Evolutionary conservation across 345 rosid species (phyloP).

Genomic region (Salix purpurea): DNA sequence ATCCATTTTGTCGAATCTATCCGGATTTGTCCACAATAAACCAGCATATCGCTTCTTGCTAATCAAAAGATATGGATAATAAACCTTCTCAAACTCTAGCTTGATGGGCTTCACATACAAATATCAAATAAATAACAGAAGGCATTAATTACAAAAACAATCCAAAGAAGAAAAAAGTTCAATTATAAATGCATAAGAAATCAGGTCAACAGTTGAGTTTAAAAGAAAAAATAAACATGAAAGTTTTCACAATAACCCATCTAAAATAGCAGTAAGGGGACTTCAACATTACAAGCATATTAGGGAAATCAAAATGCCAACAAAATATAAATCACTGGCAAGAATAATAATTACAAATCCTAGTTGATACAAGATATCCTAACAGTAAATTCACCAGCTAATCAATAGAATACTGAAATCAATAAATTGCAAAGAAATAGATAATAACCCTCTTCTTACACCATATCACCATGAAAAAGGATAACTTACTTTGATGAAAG

Average conservation of each 20-base stretch:
- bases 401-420: neutral
- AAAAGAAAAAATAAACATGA: neutral
- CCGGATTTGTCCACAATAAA: constrained; percentile 80
- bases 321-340: too few species aligned
- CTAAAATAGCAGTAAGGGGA: neutral
- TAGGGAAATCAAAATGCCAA: too few species aligned
- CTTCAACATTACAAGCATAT: neutral
- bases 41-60: constrained; percentile 99
- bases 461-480: neutral
- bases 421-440: neutral
- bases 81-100: constrained; percentile 97
- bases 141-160: neutral
- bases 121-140: neutral
- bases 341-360: too few species aligned
- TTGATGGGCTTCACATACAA: constrained; percentile 78
- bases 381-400: too few species aligned
- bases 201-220: neutral
- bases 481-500: constrained; percentile 66
- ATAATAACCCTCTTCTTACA: too few species aligned
- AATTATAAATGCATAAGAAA: neutral
- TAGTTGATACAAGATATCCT: too few species aligned
- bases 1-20: constrained; percentile 89
- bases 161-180: neutral
- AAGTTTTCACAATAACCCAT: neutral
- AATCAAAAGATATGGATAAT: constrained; percentile 84